Evolutionary conservation across 352 stramenopile genomes (phyloP), one percentile per base, ranked within the genome.

Genomic region (Globisporangium polare): DNA sequence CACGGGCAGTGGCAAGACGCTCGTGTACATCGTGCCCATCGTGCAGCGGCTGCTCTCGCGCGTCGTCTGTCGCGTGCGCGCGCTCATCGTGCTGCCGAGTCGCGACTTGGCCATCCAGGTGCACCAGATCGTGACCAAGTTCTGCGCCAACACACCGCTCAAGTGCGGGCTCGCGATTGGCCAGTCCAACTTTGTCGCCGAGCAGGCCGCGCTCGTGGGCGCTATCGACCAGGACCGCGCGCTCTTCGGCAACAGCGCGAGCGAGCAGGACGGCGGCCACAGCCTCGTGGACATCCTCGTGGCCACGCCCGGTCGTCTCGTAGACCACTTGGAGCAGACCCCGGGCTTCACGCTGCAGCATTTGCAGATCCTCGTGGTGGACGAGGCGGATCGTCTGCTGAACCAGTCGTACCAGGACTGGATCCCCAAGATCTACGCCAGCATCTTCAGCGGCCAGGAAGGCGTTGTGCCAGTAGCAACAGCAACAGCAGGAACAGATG

Each of bases 341-440:
- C 91, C 87, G n/a, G 96, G 95, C 39, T 99, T 99, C 64, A 99
- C 95, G 53, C 73, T 99, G 60, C 92, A 99, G 66, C 95, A 99
- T 70, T 73, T 99, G 53, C 79, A 94, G 69, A 98, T 98, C 67
- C 81, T 99, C 45, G 93, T 99, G 2, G 88, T 99, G 31, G 97
- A 99, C 63, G 97, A 99, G 77, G 97, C 96, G 0, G 97, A 99
- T 74, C 79, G 96, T 20, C 77, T 99, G 53, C 68, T 99, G 55
- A 98, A 96, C 66, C 95, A 99, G 77, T 93, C 86, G 54, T 99
- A 99, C 74, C 95, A 99, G 67, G 95, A 98, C 77, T 99, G 95
- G 96, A 96, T 99, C 50, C 67, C 80, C 13, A 94, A 97, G 69
- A 88, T 99, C 24, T 93, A 95, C 56, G 78, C 77, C 24, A 92